Evolutionary conservation across 2,329 filamentous ascomycete genomes (phyloP), one percentile per base, ranked within the genome.

Genomic region (Alternaria sp.): DNA sequence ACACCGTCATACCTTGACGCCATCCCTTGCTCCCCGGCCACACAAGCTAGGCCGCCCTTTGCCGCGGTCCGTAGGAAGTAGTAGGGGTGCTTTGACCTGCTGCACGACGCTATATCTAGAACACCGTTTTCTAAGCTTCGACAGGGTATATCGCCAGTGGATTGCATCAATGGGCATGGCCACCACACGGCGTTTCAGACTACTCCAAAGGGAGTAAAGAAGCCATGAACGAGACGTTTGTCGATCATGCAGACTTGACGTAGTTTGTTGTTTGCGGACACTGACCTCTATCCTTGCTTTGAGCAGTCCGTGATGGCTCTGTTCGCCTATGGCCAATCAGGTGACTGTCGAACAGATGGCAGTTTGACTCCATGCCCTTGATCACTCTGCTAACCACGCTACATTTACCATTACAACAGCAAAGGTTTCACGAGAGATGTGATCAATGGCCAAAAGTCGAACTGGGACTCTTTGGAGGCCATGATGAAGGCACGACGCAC

Each of bases 271-370:
- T 77, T 75, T 70, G 68, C 73, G 61, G 68, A 67, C 69, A 74
- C 77, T 79, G 74, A 78, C 75, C 76, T 78, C 74, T 73, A 74
- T 75, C 73, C 68, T 72, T 72, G 70, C 64, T 66, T 68, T 72
- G 70, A 76, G 72, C 77, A 77, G 77, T 79, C 74, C 73, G 69
- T 74, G 65, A 63, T 62, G 69, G 59, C 65, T 64, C 74, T 77
- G 73, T 75, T 79, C 69, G 76, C 74, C 76, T 73, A 77, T 69
- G 71, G 73, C 75, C 76, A 79, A 77, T 77, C 74, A 76, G 66
- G 72, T 76, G 70, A 74, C 66, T 64, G 62, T 69, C 64, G 71
- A 71, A 70, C 65, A 68, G 62, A 73, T 64, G 73, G 74, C 73
- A 74, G 64, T 74, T 68, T 69, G 71, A 67, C 67, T 62, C 57